Percentiles rank a stretch among this genome's conserved stretches.
phyloP scores from a whole-genome alignment of 768 basidiomycete species.

The Steccherinum ochraceum region DNA sequence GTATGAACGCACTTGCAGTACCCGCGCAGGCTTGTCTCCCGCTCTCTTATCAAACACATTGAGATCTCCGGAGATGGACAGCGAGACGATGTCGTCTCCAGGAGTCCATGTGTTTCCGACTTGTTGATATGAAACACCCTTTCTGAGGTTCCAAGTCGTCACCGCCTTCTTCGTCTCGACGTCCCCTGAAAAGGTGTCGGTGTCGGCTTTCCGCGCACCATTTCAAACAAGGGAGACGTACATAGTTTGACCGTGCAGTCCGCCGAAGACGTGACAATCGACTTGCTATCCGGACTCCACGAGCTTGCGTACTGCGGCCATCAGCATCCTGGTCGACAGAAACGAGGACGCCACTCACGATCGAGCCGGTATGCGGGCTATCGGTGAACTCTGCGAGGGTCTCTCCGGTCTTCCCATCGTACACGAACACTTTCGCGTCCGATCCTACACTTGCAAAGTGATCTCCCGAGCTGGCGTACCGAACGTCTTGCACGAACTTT shows the following conservation, averaged over 20 bases:
- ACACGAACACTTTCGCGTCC: conserved; percentile 82
- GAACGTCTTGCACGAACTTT: conserved; percentile 89
- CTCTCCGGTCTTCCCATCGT: conserved; percentile 87
- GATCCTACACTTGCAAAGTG: conserved; percentile 86
- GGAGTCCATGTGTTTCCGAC: conserved; percentile 83
- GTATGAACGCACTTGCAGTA: conserved; percentile 58
- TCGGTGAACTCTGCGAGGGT: conserved; percentile 63
- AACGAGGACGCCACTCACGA: conserved; percentile 41
- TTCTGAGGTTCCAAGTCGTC: conserved; percentile 66
- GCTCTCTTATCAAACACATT: conserved; percentile 76
- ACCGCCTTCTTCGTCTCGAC: conserved; percentile 61
- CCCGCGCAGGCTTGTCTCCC: conserved; percentile 50
- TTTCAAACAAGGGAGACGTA: conserved; percentile 27
- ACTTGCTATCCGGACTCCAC: conserved; percentile 77
- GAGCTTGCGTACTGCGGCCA: conserved; percentile 57
- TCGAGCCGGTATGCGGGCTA: conserved; percentile 64
- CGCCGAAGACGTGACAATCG: conserved; percentile 74
- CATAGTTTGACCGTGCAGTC: conserved; percentile 88
- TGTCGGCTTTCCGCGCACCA: too few relatives aligned
- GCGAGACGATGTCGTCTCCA: conserved; percentile 64
- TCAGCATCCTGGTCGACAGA: background rate
- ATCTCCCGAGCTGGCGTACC: conserved; percentile 75
- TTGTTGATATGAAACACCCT: conserved; percentile 77
- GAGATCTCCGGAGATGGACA: conserved; percentile 78
- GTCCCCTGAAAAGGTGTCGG: conserved; percentile 54